These are phyloP conservation scores for Ustilago bromivora DNA, from an alignment of 1,284 basidiomycete species.

Conservation along the genomic window DNA sequence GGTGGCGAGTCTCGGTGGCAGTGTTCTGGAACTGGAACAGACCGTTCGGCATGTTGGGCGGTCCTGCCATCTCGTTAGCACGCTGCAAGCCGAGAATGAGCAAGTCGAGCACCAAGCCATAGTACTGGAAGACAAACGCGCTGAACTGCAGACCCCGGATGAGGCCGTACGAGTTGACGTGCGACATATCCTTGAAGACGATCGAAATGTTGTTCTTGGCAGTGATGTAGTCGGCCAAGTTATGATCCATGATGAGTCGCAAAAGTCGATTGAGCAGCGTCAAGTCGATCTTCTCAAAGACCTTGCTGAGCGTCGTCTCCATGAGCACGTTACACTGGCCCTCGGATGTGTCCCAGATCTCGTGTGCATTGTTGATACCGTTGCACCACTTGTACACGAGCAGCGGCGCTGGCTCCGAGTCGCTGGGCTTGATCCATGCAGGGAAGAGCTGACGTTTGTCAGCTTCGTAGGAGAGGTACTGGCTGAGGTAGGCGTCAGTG, in stretches of 20 bases:
- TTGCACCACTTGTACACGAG: conserved; percentile 70
- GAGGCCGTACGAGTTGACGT: conserved; percentile 68
- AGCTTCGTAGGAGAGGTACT: conserved; percentile 69
- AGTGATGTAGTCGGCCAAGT: conserved; percentile 69
- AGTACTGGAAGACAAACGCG: conserved; percentile 70
- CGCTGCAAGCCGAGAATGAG: conserved; percentile 67
- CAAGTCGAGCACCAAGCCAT: conserved; percentile 68
- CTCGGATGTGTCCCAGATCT: conserved; percentile 67
- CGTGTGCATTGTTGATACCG: conserved; percentile 68
- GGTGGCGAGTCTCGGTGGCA: conserved; percentile 66
- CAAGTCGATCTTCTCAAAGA: conserved; percentile 69
- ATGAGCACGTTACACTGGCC: conserved; percentile 69
- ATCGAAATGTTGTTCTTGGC: conserved; percentile 70
- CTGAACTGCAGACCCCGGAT: conserved; percentile 69
- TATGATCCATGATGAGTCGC: conserved; percentile 69
- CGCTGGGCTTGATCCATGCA: conserved; percentile 69
- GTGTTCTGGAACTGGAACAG: conserved; percentile 67
- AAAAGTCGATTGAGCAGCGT: conserved; percentile 68
- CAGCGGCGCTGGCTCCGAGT: conserved; percentile 68
- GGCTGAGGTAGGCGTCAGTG: conserved; percentile 69
- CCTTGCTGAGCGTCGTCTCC: conserved; percentile 68
- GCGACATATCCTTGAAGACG: conserved; percentile 70
- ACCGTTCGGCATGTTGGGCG: conserved; percentile 68
- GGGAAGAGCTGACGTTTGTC: conserved; percentile 70
- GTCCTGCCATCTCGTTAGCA: conserved; percentile 68